Conservation (phyloP, 768 basidiomycete genomes). For the Suillus luteus region DNA sequence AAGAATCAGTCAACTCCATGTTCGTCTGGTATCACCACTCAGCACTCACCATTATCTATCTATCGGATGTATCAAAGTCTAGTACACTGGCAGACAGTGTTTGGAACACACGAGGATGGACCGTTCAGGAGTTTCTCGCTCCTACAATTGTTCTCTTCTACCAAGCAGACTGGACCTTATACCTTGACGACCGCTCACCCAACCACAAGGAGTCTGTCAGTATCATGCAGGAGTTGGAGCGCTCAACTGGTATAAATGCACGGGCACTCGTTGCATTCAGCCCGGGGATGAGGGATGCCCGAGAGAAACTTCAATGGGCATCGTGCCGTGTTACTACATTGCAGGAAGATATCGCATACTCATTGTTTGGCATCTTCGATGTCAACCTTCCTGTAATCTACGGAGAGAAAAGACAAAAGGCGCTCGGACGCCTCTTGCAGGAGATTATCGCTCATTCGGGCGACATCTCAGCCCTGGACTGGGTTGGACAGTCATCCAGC, state of each 20-base stretch:
- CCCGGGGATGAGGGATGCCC: background rate
- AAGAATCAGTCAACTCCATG: background rate
- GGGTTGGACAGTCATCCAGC: background rate
- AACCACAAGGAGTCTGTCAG: background rate
- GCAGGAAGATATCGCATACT: background rate
- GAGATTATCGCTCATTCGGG: background rate
- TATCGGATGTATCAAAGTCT: background rate
- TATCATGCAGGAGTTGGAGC: constrained; percentile 1
- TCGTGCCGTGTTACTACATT: background rate
- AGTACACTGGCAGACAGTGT: background rate
- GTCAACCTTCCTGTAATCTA: background rate
- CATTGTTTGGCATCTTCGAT: background rate
- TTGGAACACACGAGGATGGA: background rate
- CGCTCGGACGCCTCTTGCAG: background rate
- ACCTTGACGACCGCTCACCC: background rate
- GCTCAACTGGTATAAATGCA: background rate
- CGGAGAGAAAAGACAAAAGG: background rate
- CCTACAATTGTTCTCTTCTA: background rate
- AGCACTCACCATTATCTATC: background rate
- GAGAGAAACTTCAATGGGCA: background rate
- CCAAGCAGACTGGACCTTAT: background rate
- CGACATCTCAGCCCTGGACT: background rate
- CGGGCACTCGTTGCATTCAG: background rate
- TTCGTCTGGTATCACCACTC: background rate
- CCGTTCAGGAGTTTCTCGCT: background rate